phyloP scores from a whole-genome alignment of 352 stramenopile genomes.

The Phytophthora litchii region DNA sequence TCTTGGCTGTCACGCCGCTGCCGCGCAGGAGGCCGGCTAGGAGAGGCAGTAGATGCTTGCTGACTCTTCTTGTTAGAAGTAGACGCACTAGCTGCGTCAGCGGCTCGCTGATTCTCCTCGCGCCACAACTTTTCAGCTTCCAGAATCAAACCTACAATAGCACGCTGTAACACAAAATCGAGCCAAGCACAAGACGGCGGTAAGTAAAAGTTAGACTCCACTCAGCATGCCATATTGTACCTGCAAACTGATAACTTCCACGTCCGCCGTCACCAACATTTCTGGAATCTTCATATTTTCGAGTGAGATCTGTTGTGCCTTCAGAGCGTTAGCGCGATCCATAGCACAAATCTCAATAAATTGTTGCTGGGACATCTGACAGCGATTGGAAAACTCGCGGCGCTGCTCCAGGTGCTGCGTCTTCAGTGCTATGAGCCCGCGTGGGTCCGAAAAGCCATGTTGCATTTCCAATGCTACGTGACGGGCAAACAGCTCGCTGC shows the following conservation, averaged over 20 bases:
- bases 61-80: conserved; percentile 30
- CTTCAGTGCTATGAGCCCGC: conserved; percentile 61
- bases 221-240: conserved; percentile 28
- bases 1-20: conserved; percentile 42
- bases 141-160: conserved; percentile 70
- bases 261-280: conserved; percentile 62
- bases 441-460: conserved; percentile 46
- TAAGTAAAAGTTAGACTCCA: conserved; percentile 10
- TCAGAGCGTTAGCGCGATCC: conserved; percentile 63
- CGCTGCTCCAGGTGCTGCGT: conserved; percentile 69
- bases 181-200: conserved; percentile 1
- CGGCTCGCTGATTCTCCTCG: conserved; percentile 44
- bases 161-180: conserved; percentile 44
- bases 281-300: conserved; percentile 77
- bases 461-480: conserved; percentile 59
- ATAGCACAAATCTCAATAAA: conserved; percentile 81
- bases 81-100: conserved; percentile 14
- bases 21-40: conserved; percentile 21
- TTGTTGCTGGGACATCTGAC: conserved; percentile 76
- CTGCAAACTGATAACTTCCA: conserved; percentile 50
- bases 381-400: conserved; percentile 68
- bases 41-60: conserved; percentile 13
- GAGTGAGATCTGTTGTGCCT: conserved; percentile 74
- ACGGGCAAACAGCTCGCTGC: conserved; percentile 65
- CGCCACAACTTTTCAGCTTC: conserved; percentile 73